Base-by-base conservation (phyloP, 257 asterid genomes). In the Nicotiana undulata region DNA sequence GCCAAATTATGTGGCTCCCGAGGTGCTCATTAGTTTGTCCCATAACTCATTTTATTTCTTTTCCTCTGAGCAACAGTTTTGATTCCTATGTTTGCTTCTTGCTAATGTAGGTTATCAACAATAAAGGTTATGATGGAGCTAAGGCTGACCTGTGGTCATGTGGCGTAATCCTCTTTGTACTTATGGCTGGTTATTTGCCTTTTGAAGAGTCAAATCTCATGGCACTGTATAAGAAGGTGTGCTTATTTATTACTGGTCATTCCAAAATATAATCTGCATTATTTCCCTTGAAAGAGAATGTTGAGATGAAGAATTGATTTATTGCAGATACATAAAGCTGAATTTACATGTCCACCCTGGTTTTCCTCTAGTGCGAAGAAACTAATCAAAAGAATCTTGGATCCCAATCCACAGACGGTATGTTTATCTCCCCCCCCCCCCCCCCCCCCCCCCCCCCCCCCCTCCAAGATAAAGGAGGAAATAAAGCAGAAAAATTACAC, bases 1-100 rank as follows among this genome's bases (percentile, higher is more conserved):
- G 5, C 99, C 99, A 34, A 95, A 95, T 87, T 95, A 95, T 87
- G 99, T 95, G 66, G 98, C 99, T 83, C 99, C 99, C 1, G 99
- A 95, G 98, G 90, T 92, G 82, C 34, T 44, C 64, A 28, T 63
- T 78, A 79, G 59, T 75, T 81, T 83, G 67, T 81, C 9, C 60
- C 75, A 15, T 59, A 9, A 34, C 51, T 66, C 10, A 40, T 17
- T 85, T 24, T 79, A 26, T 9, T 56, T 80, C 34, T 20, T 76
- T 24, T 68, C 67, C 65, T 34, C 44, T 67, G 6, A 61, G 58
- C 32, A 28, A 76, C 63, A 37, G 7, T 46, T 13, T 58, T 80
- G 37, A 9, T 18, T 78, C 53, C 80, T 44, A 24, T 46, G 28
- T 37, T 66, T 79, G 22, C 53, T 79, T 64, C 58, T 77, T 80